phyloP scores from a whole-genome alignment of 208 protist genomes.

The Naegleria gruberi region DNA sequence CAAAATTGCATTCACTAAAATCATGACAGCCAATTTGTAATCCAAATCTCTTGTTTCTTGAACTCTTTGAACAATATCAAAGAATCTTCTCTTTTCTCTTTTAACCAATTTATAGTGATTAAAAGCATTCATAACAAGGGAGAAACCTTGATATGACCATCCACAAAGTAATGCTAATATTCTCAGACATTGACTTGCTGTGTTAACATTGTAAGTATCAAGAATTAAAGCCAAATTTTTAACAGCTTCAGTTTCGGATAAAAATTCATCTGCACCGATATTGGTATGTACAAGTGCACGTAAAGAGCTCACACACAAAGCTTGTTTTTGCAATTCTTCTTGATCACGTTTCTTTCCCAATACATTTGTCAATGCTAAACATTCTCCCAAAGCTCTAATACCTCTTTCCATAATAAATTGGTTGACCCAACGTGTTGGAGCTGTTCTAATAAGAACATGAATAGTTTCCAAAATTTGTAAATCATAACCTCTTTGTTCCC shows the following conservation, averaged over 20 bases:
- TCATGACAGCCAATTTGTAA: background rate
- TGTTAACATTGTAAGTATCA: background rate
- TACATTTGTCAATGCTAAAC: background rate
- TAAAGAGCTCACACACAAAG: background rate
- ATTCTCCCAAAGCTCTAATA: background rate
- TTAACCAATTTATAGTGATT: slow-evolving; percentile 8
- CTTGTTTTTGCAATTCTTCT: background rate
- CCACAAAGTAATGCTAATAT: background rate
- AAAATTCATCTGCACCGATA: background rate
- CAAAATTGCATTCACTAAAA: background rate
- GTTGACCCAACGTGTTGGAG: background rate
- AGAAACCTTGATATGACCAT: background rate
- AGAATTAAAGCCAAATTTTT: background rate
- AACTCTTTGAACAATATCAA: background rate
- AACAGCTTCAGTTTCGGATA: background rate
- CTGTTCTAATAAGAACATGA: background rate
- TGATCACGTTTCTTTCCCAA: background rate
- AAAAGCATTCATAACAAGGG: background rate
- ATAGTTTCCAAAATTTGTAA: background rate
- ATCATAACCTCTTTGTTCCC: background rate
- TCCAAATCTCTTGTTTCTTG: background rate
- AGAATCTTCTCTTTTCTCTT: background rate
- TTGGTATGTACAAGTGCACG: background rate
- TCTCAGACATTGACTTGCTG: background rate
- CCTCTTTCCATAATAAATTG: background rate